Conservation (phyloP, 495 filamentous ascomycete species). For the Penicillium turbatum region DNA sequence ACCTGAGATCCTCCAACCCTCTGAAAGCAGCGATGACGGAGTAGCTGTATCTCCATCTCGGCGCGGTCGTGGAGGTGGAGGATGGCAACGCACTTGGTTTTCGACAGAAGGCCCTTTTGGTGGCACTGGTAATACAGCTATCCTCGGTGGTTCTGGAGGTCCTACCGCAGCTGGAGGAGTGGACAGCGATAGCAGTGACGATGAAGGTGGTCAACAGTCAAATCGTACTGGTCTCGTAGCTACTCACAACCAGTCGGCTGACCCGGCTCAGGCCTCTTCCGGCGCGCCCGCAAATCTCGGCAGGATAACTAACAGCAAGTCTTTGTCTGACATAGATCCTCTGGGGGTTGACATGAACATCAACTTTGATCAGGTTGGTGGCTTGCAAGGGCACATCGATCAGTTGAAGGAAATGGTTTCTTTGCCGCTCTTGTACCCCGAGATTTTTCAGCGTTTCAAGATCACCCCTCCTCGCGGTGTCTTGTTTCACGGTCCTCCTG, state of each 20-base stretch:
- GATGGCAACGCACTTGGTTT: slow-evolving; percentile 73
- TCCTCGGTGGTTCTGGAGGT: slow-evolving; percentile 75
- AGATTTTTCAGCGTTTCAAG: slow-evolving; percentile 87
- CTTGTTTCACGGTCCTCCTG: slow-evolving; percentile 92
- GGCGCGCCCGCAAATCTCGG: slow-evolving; percentile 83
- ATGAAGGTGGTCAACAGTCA: slow-evolving; percentile 60
- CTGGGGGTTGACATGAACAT: slow-evolving; percentile 87
- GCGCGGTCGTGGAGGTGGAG: slow-evolving; percentile 52
- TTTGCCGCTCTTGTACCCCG: slow-evolving; percentile 87
- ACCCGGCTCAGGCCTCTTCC: slow-evolving; percentile 54
- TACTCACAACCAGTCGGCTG: slow-evolving; percentile 60
- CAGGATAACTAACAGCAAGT: slow-evolving; percentile 76
- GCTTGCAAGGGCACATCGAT: slow-evolving; percentile 85
- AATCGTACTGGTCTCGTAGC: slow-evolving; percentile 57
- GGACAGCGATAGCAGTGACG: slow-evolving; percentile 95
- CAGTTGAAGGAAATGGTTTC: slow-evolving; percentile 98
- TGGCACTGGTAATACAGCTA: slow-evolving; percentile 65
- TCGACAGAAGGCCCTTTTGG: slow-evolving; percentile 90
- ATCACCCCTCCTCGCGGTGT: slow-evolving; percentile 92
- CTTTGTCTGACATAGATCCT: slow-evolving; percentile 87
- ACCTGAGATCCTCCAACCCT: slow-evolving; percentile 61
- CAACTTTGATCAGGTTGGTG: slow-evolving; percentile 89
- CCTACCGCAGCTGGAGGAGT: slow-evolving; percentile 66
- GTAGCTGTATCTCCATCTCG: slow-evolving; percentile 62
- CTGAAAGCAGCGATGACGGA: slow-evolving; percentile 64